Percentiles rank a stretch among this genome's conserved stretches.
phyloP scores from a whole-genome alignment of 2,329 filamentous ascomycete genomes.

The Fusarium sp. region DNA sequence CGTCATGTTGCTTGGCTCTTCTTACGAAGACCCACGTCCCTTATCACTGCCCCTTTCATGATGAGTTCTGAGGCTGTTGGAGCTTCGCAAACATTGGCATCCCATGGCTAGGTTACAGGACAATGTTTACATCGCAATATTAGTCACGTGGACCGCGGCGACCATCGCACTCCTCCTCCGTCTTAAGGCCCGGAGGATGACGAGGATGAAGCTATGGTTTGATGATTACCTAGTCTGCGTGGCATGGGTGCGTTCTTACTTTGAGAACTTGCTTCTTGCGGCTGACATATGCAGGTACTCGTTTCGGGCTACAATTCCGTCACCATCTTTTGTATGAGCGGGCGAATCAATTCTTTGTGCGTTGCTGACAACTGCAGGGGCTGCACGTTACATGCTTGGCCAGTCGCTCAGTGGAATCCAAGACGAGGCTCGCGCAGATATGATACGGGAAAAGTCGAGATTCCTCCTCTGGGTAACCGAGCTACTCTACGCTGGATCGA shows the following conservation, averaged over 20 bases:
- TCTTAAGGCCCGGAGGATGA: slow-evolving; percentile 37
- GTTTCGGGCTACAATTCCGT: slow-evolving; percentile 20
- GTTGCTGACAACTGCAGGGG: slow-evolving; percentile 24
- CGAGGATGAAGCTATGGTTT: slow-evolving; percentile 38
- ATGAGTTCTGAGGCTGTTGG: slow-evolving; percentile 1
- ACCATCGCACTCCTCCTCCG: slow-evolving; percentile 29
- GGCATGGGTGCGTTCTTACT: slow-evolving; percentile 27
- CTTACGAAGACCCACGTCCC: neutral
- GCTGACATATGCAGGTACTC: slow-evolving; percentile 1
- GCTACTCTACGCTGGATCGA: slow-evolving; percentile 42
- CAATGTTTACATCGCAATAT: slow-evolving; percentile 35
- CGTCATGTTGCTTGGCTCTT: neutral
- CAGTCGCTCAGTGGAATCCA: slow-evolving; percentile 5
- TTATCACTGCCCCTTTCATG: neutral
- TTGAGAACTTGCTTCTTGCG: neutral
- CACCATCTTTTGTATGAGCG: slow-evolving; percentile 22
- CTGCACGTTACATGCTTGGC: slow-evolving; percentile 29
- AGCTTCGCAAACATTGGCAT: neutral
- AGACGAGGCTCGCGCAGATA: neutral
- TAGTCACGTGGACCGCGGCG: slow-evolving; percentile 36
- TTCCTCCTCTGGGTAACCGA: slow-evolving; percentile 32
- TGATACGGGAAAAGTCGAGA: slow-evolving; percentile 17
- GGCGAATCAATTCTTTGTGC: too few species aligned
- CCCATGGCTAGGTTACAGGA: slow-evolving; percentile 39
- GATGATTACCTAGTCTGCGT: slow-evolving; percentile 37